Evolutionary conservation across 495 filamentous ascomycete species (phyloP).

Genomic region (Neurospora tetrasperma): DNA sequence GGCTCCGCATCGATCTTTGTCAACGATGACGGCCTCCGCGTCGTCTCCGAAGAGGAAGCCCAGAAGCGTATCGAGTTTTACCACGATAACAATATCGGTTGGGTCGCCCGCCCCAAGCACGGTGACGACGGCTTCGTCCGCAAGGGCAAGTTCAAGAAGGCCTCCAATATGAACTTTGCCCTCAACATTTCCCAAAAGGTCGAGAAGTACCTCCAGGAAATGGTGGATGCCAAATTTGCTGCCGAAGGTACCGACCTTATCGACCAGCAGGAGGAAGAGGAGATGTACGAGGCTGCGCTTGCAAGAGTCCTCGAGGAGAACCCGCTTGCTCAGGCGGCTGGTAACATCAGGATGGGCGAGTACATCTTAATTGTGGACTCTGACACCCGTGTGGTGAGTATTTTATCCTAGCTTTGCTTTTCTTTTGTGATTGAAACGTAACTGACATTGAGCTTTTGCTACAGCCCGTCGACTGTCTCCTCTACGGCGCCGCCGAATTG

Average conservation of each 20-base stretch:
- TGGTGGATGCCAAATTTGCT: slow-evolving; percentile 14
- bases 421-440: not conserved
- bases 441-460: not conserved
- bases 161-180: slow-evolving; percentile 70
- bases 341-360: slow-evolving; percentile 63
- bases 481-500: slow-evolving; percentile 65
- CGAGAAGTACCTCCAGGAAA: slow-evolving; percentile 50
- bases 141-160: slow-evolving; percentile 57
- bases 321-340: slow-evolving; percentile 59
- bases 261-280: slow-evolving; percentile 53
- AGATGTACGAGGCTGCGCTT: slow-evolving; percentile 51
- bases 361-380: slow-evolving; percentile 66
- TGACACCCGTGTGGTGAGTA: slow-evolving; percentile 50
- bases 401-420: not conserved
- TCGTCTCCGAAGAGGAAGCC: slow-evolving; percentile 49
- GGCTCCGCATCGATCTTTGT: slow-evolving; percentile 63
- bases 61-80: slow-evolving; percentile 51
- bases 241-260: slow-evolving; percentile 43
- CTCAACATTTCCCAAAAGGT: slow-evolving; percentile 59
- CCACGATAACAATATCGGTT: slow-evolving; percentile 60
- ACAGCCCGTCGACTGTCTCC: slow-evolving; percentile 48
- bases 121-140: slow-evolving; percentile 47
- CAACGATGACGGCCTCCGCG: slow-evolving; percentile 63
- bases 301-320: slow-evolving; percentile 54
- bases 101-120: slow-evolving; percentile 54